Conservation (phyloP, 2,329 filamentous ascomycete species). For the Stachybotrys echinatus region DNA sequence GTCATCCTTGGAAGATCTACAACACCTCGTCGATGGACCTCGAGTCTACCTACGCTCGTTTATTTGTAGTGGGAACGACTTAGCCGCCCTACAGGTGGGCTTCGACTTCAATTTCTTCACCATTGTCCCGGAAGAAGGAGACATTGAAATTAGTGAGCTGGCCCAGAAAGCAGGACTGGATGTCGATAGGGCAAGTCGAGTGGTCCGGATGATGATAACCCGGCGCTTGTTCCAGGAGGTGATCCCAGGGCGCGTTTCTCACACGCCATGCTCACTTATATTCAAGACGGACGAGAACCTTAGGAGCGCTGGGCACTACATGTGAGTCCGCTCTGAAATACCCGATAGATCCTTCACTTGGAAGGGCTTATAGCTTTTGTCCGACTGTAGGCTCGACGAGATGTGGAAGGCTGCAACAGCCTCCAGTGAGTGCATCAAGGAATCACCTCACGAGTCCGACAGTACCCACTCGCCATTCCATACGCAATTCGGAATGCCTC, state of each 20-base stretch:
- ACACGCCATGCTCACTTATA: constrained; percentile 9
- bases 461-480: constrained; percentile 12
- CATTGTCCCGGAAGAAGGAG: constrained; percentile 10
- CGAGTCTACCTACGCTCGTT: constrained; percentile 1
- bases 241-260: constrained; percentile 10
- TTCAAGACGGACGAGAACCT: background rate
- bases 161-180: constrained; percentile 13
- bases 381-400: constrained; percentile 15
- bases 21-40: constrained; percentile 8
- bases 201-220: constrained; percentile 15
- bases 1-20: constrained; percentile 7
- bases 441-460: constrained; percentile 11
- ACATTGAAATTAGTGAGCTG: constrained; percentile 12
- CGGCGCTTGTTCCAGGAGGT: constrained; percentile 16
- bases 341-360: no score
- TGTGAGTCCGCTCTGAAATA: background rate
- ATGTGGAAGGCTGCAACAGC: constrained; percentile 18
- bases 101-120: constrained; percentile 20
- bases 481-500: constrained; percentile 6
- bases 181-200: constrained; percentile 12
- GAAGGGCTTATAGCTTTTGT: background rate
- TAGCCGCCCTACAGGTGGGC: constrained; percentile 16
- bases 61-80: constrained; percentile 7
- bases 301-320: background rate
- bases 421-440: constrained; percentile 8